These are phyloP conservation scores for Cenchrus fungigraminus DNA, from an alignment of 176 grass and related monocot genomes.

Conservation along the genomic window DNA sequence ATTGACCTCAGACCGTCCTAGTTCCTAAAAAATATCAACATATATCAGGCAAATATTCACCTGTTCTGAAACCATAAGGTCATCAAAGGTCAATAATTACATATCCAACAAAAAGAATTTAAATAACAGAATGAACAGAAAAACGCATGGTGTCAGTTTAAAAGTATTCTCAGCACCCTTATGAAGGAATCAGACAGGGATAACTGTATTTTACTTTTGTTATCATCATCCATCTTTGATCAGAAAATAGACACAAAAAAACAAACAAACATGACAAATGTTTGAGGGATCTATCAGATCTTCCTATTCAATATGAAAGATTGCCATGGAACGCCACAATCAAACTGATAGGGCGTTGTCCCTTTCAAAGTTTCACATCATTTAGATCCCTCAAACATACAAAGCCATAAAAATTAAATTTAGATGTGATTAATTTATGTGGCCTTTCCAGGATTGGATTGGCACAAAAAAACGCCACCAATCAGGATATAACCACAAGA, in stretches of 20 bases:
- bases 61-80: constrained; percentile 47
- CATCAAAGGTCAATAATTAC: constrained; percentile 53
- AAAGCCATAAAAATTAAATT: accelerated
- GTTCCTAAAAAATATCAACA: constrained; percentile 64
- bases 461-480: constrained; percentile 48
- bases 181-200: constrained; percentile 69
- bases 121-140: background rate
- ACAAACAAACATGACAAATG: too few relatives aligned
- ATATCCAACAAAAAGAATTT: background rate
- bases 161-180: constrained; percentile 64
- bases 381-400: constrained; percentile 37
- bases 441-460: constrained; percentile 73
- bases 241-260: background rate
- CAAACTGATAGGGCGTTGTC: background rate
- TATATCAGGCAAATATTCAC: background rate
- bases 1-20: constrained; percentile 82
- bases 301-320: constrained; percentile 72
- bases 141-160: constrained; percentile 47
- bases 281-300: constrained; percentile 54
- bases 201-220: constrained; percentile 65
- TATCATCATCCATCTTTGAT: constrained; percentile 59
- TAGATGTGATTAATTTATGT: constrained; percentile 18
- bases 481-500: constrained; percentile 82
- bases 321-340: constrained; percentile 38
- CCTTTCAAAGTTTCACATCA: constrained; percentile 51